Base-by-base conservation (phyloP, 495 filamentous ascomycete genomes). In the Aspergillus bridgeri region DNA sequence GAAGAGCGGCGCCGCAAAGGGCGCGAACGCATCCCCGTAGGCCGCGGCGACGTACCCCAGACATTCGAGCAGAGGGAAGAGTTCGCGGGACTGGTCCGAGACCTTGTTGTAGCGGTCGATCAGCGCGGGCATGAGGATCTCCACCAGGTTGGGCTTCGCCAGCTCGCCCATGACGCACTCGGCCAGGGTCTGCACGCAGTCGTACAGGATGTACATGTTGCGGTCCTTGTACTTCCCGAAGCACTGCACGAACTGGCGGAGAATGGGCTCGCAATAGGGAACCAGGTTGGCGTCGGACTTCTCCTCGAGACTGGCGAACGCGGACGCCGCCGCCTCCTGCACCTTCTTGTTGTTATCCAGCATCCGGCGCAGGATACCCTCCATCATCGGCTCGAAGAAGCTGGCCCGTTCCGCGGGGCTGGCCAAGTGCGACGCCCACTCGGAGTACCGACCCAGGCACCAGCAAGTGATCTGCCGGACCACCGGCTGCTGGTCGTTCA, bases 201-300 rank as follows among this genome's bases (percentile, higher is more conserved):
- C 95, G 74, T 99, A 99, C 38, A 99, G 85, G 56, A 98, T 91
- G 76, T 93, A 97, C 85, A 96, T 96, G 77, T 99, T 99, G 51
- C 90, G 86, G 69, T 98, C 93, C 79, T 99, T 97, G 83, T 98
- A 99, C 70, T 87, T 90, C 23, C 73, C 80, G 75, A 99, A 98
- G 70, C 95, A 98, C 57, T 82, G 75, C 43, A 96, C 93, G 65
- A 92, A 98, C 69, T 98, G 95, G 44, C 83, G 86, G 50, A 98
- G 84, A 62, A 99, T 99, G 25, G 91, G 89, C 48, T 87, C 81
- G 67, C 90, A 93, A 74, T 95, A 98, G 6, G 88, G 88, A 53
- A 86, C 85, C 57, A 99, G 70, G 59, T 85, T 77, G 52, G 84
- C 84, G 25, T 90, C 88, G 0, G 94, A 90, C 69, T 95, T 93